Evolutionary conservation across 2,329 filamentous ascomycete genomes (phyloP).

Genomic region (Plectosphaerella sp.): DNA sequence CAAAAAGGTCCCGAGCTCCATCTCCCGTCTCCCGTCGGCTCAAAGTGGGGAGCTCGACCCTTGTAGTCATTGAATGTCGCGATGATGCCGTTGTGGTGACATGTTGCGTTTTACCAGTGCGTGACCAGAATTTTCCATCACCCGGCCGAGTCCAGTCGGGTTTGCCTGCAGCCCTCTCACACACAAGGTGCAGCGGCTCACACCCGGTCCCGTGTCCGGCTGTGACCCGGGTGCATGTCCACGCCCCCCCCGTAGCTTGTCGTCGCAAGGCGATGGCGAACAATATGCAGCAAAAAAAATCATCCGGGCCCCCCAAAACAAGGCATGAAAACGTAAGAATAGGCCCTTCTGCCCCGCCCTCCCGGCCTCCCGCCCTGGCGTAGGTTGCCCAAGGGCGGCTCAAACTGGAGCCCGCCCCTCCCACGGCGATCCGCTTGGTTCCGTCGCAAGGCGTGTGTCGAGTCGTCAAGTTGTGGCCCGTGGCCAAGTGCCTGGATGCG

Average conservation of each 20-base stretch:
- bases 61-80: background rate
- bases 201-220: too few species aligned
- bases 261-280: background rate
- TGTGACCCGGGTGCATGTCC: too few species aligned
- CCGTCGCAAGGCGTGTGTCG: slow-evolving; percentile 5
- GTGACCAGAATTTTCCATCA: background rate
- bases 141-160: background rate
- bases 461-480: background rate
- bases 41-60: slow-evolving; percentile 7
- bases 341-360: background rate
- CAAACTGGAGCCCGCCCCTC: background rate
- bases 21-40: slow-evolving; percentile 12
- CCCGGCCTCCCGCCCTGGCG: too few species aligned
- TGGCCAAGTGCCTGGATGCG: background rate
- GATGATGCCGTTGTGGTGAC: background rate
- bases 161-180: too few species aligned
- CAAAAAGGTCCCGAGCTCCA: background rate
- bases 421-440: slow-evolving; percentile 10
- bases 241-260: background rate
- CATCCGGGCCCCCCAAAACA: background rate
- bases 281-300: background rate
- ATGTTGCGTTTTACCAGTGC: background rate
- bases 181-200: too few species aligned
- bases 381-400: background rate
- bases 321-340: background rate